These are phyloP conservation scores for Barnettozyma siamensis DNA, from an alignment of 805 yeast genomes.

Conservation along the genomic window DNA sequence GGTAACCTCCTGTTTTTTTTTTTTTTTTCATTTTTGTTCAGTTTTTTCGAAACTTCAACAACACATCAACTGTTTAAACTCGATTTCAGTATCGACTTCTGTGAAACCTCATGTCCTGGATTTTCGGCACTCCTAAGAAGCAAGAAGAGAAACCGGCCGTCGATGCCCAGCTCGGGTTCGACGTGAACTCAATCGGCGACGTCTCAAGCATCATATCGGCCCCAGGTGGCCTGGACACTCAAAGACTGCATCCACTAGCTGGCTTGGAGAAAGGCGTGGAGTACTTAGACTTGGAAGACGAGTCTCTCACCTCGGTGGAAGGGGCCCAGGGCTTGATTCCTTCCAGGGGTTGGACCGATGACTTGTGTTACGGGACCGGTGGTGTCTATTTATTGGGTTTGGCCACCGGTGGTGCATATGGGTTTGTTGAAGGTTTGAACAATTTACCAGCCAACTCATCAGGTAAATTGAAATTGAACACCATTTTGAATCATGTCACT, in stretches of 20 bases:
- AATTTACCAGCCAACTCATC: constrained; percentile 73
- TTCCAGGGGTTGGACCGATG: constrained; percentile 97
- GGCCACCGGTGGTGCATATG: constrained; percentile 85
- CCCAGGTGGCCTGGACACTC: constrained; percentile 60
- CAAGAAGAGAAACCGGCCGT: constrained; percentile 17
- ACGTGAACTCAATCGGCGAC: constrained; percentile 57
- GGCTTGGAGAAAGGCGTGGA: constrained; percentile 88
- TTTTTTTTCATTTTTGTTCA: no score
- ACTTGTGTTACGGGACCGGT: constrained; percentile 96
- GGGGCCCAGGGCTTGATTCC: constrained; percentile 90
- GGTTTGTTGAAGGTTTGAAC: constrained; percentile 79
- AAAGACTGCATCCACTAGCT: constrained; percentile 84
- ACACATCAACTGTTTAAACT: no score
- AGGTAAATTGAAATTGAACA: constrained; percentile 78
- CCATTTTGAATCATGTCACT: constrained; percentile 85
- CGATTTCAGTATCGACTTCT: no score
- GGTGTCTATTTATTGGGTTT: constrained; percentile 83
- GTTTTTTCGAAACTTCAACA: neutral
- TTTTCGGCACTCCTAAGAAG: constrained; percentile 24
- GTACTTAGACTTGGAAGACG: constrained; percentile 85
- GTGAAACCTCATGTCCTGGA: constrained; percentile 23
- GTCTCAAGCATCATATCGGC: constrained; percentile 56
- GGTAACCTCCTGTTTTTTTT: no score
- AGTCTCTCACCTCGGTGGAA: constrained; percentile 65
- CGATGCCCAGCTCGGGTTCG: constrained; percentile 44